A percentile compares a stretch with the other conserved stretches of the same genome.
These are phyloP conservation scores for Aquilaria agallochum DNA, from an alignment of 441 rosid genomes.

Conservation along the genomic window DNA sequence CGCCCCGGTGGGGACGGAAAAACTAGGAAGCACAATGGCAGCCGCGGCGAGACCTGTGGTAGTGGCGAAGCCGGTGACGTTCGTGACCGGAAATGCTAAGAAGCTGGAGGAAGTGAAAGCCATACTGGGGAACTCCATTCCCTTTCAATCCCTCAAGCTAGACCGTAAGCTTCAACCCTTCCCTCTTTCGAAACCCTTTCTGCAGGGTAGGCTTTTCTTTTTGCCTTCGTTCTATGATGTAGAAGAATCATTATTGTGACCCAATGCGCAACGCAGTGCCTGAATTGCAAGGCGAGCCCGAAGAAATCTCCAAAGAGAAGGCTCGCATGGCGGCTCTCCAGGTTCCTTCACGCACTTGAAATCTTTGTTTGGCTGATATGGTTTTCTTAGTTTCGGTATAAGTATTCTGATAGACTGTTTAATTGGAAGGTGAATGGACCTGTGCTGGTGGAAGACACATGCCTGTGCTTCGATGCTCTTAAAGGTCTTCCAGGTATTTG, in stretches of 20 bases:
- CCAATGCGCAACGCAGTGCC: constrained; percentile 59
- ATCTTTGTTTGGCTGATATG: neutral
- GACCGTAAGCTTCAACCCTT: constrained; percentile 39
- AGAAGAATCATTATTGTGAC: too few relatives aligned
- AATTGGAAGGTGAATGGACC: constrained; percentile 78
- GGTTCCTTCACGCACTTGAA: constrained; percentile 27
- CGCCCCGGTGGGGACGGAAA: neutral
- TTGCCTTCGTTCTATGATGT: too few relatives aligned
- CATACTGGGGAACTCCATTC: constrained; percentile 82
- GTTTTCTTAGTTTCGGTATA: neutral
- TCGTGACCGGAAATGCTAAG: constrained; percentile 93
- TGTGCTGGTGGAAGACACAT: constrained; percentile 93
- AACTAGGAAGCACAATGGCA: constrained; percentile 33
- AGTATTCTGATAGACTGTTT: neutral
- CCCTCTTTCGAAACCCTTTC: neutral
- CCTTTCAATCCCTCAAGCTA: constrained; percentile 82
- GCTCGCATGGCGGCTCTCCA: constrained; percentile 90
- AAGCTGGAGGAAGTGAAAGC: constrained; percentile 94
- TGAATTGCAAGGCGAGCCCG: constrained; percentile 94
- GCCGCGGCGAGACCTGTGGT: constrained; percentile 29
- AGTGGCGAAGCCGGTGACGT: constrained; percentile 79
- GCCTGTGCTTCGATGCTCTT: constrained; percentile 90
- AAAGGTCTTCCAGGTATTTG: constrained; percentile 88
- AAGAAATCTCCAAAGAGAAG: constrained; percentile 79
- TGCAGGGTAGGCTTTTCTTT: too few relatives aligned